Base-by-base conservation (phyloP, 2,329 filamentous ascomycete genomes). In the Westerdykella aurantiaca region DNA sequence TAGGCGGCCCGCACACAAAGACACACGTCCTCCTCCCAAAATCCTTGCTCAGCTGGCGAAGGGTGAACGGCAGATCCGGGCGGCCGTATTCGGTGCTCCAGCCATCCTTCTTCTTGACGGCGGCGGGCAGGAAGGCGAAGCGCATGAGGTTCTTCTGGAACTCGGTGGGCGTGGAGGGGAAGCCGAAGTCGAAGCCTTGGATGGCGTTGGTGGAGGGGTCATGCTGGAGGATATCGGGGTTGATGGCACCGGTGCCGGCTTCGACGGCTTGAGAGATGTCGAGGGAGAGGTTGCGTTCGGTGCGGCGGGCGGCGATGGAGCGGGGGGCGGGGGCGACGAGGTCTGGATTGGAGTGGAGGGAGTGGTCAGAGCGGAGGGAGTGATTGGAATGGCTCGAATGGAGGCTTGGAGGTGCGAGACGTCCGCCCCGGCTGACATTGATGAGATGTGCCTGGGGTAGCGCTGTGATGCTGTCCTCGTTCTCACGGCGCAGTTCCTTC, bases 51-150 rank as follows among this genome's bases (percentile, higher is more conserved):
- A 89, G 84, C 51, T 93, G 82, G 58, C 81, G 83, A 42, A 97
- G 77, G 80, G 95, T 88, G 64, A 85, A 91, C 1, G 87, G 85
- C 31, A 97, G 79, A 55, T 95, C 85, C 0, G 91, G 91, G 0
- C 91, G 81, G 14, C 89, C 89, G 66, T 96, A 96, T 69, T 96
- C 90, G 12, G 93, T 88, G 51, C 80, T 86, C 88, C 91, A 95
- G 43, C 89, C 87, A 52, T 88, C 84, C 41, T 73, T 73, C 52
- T 73, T 73, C 61, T 70, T 68, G 48, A 72, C 57, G 5, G 71
- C 66, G 1, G 71, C 72, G 13, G 69, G 77, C 48, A 90, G 80
- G 63, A 94, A 95, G 1, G 89, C 89, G 61, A 93, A 95, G 13
- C 88, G 85, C 82, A 95, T 91, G 39, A 94, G 72, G 55, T 81